A percentile compares a stretch with the other conserved stretches of the same genome.
Conservation (phyloP, 1,284 basidiomycete species). For the Inonotus obliquus region DNA sequence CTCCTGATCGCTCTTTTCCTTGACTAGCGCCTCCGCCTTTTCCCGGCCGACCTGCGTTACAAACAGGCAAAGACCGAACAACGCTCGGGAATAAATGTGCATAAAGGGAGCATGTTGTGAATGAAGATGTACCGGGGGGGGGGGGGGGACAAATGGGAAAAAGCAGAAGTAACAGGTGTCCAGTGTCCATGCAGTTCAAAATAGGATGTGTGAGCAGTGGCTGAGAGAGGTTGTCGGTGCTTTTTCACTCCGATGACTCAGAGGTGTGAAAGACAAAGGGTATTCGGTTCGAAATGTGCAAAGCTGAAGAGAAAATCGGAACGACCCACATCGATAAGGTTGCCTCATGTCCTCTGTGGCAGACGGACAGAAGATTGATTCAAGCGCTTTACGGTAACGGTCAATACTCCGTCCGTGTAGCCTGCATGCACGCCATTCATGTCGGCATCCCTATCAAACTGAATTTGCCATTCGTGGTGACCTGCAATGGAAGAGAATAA, state of each 20-base stretch:
- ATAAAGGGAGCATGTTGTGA: not conserved
- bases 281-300: not conserved
- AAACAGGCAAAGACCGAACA: not conserved
- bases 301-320: not conserved
- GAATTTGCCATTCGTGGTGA: slow-evolving; percentile 28
- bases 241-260: slow-evolving; percentile 1
- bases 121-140: not conserved
- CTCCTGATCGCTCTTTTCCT: not conserved
- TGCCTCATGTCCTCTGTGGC: slow-evolving; percentile 13
- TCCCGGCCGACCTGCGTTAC: not conserved
- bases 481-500: slow-evolving; percentile 16
- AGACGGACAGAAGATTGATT: slow-evolving; percentile 11
- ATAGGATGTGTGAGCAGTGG: not conserved
- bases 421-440: slow-evolving; percentile 25
- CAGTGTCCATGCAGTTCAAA: not conserved
- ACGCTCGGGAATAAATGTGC: not conserved
- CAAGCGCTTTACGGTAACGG: slow-evolving; percentile 25
- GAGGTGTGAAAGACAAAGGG: not conserved
- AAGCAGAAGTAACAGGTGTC: slow-evolving; percentile 8
- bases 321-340: not conserved
- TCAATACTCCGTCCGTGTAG: slow-evolving; percentile 24
- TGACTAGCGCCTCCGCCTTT: not conserved
- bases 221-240: not conserved
- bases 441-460: slow-evolving; percentile 27
- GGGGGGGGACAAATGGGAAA: slow-evolving; percentile 6